A percentile compares a stretch with the other conserved stretches of the same genome.
phyloP scores from a whole-genome alignment of 2,329 filamentous ascomycete species.

The Epichloe scottii region DNA sequence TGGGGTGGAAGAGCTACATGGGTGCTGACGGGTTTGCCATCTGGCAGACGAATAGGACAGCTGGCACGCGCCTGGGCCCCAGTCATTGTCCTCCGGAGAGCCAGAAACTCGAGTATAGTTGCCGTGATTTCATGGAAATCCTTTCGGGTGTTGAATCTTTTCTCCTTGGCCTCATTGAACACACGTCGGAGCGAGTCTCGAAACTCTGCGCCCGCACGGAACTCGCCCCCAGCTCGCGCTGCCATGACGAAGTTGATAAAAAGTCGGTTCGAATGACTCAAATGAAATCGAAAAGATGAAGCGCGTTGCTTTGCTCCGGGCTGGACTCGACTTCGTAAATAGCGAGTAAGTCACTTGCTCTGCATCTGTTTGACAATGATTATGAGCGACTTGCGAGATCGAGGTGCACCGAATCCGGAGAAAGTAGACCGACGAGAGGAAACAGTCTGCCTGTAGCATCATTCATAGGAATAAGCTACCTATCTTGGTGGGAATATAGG shows the following conservation, averaged over 20 bases:
- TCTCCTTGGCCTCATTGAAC: slow-evolving; percentile 11
- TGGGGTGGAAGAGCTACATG: slow-evolving; percentile 6
- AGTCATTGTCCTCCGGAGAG: slow-evolving; percentile 6
- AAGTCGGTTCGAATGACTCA: too few species aligned
- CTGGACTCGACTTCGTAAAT: too few species aligned
- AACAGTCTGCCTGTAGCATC: too few species aligned
- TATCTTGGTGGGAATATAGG: too few species aligned
- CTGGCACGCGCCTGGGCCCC: slow-evolving; percentile 8
- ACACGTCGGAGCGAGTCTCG: slow-evolving; percentile 7
- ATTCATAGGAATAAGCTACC: too few species aligned
- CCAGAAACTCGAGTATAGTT: slow-evolving; percentile 8
- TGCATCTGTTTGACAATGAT: too few species aligned
- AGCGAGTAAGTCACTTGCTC: too few species aligned
- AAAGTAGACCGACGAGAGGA: too few species aligned
- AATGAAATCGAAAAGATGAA: too few species aligned
- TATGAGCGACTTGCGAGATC: too few species aligned
- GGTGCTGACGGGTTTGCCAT: slow-evolving; percentile 9
- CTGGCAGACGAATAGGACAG: slow-evolving; percentile 10
- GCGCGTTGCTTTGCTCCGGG: too few species aligned
- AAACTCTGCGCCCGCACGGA: slow-evolving; percentile 8
- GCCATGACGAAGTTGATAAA: not conserved
- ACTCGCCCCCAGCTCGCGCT: slow-evolving; percentile 3
- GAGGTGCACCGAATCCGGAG: too few species aligned
- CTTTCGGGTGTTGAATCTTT: not conserved
- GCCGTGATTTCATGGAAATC: slow-evolving; percentile 10